These are phyloP conservation scores for Diplodia mutila DNA, from an alignment of 2,329 filamentous ascomycete species.

Conservation along the genomic window DNA sequence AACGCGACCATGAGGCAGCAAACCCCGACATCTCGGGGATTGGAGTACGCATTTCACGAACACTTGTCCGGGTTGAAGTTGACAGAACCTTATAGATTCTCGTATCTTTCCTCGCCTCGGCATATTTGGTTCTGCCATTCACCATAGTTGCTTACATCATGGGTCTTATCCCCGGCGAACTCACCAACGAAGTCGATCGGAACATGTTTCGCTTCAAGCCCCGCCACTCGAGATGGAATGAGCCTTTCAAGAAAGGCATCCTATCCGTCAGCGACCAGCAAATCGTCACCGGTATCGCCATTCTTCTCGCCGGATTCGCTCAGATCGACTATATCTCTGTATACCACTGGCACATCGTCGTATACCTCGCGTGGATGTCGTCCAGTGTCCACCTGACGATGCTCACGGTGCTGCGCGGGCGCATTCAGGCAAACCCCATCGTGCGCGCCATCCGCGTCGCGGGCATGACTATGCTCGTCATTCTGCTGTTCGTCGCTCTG, in stretches of 20 bases:
- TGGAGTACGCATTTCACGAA: neutral
- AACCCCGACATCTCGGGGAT: neutral
- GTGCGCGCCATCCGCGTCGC: conserved; percentile 27
- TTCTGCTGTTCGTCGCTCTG: conserved; percentile 1
- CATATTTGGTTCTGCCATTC: neutral
- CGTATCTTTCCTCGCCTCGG: neutral
- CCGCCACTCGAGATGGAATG: neutral
- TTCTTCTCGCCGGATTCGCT: conserved; percentile 28
- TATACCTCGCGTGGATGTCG: conserved; percentile 31
- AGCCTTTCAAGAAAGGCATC: conserved; percentile 24
- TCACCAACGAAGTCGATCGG: neutral
- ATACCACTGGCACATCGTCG: conserved; percentile 29
- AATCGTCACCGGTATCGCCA: conserved; percentile 30
- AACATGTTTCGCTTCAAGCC: neutral
- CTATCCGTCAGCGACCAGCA: conserved; percentile 31
- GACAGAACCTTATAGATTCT: neutral
- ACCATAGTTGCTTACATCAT: neutral
- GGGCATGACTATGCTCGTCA: conserved; percentile 28
- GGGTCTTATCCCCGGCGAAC: neutral
- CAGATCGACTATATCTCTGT: neutral
- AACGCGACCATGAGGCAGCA: neutral
- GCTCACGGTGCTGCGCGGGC: conserved; percentile 28
- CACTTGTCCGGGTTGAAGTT: no score
- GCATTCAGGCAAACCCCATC: conserved; percentile 22
- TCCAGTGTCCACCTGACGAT: conserved; percentile 31